Evolutionary conservation across 345 rosid species (phyloP).

Genomic region (Geranium brycei): DNA sequence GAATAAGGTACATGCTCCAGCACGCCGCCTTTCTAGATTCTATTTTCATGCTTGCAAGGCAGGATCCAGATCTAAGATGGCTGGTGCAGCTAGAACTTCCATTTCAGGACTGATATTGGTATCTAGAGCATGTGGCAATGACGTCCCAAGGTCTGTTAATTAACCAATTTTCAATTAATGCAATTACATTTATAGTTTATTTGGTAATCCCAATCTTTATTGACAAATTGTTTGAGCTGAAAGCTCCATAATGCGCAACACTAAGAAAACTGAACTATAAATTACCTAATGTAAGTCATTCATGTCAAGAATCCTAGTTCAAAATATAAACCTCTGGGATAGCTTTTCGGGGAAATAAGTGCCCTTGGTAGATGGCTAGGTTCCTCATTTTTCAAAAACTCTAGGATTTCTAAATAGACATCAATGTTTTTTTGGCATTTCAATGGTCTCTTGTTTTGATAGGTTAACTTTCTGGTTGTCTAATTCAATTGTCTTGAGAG

Average conservation of each 20-base stretch:
- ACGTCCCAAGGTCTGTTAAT: constrained; percentile 67
- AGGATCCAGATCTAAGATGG: constrained; percentile 36
- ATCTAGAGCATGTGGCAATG: constrained; percentile 88
- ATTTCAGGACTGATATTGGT: constrained; percentile 78
- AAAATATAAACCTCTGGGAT: neutral
- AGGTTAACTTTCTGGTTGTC: constrained; percentile 95
- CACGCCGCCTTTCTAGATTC: constrained; percentile 81
- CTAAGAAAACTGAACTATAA: too few relatives aligned
- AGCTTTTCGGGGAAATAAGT: neutral
- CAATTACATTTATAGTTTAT: neutral
- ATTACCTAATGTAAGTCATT: too few relatives aligned
- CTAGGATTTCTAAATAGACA: neutral
- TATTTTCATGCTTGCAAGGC: constrained; percentile 64
- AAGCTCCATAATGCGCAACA: too few relatives aligned
- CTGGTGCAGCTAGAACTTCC: constrained; percentile 57
- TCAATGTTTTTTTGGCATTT: constrained; percentile 1
- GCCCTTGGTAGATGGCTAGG: neutral
- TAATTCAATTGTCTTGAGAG: constrained; percentile 68
- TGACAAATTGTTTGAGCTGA: too few relatives aligned
- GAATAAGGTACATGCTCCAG: constrained; percentile 77
- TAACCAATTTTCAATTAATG: neutral
- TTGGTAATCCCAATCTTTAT: too few relatives aligned
- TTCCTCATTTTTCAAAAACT: neutral
- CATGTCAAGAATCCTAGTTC: neutral
- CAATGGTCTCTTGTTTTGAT: constrained; percentile 9